phyloP scores from a whole-genome alignment of 495 filamentous ascomycete species.

The Echria macrotheca region DNA sequence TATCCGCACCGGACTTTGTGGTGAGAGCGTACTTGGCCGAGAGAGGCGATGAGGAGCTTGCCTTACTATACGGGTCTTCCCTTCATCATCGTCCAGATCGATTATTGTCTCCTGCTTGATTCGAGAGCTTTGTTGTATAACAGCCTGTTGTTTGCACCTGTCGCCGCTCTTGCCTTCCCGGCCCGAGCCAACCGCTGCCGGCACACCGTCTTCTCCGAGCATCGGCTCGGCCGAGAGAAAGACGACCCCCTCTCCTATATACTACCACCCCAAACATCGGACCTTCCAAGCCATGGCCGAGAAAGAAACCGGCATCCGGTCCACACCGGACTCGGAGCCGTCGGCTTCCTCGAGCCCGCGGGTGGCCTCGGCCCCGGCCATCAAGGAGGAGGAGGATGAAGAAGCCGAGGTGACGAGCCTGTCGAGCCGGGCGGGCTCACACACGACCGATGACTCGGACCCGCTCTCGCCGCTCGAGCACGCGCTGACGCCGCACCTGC shows the following conservation, averaged over 20 bases:
- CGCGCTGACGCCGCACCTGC: conserved; percentile 29
- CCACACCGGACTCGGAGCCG: not conserved
- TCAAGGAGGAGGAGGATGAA: not conserved
- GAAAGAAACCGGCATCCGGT: not conserved
- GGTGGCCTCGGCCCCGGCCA: not conserved
- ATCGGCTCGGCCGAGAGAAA: not conserved
- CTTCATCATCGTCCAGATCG: no score
- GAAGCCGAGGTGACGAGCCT: not conserved
- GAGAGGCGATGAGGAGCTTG: no score
- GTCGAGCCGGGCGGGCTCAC: not conserved
- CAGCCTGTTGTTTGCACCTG: no score
- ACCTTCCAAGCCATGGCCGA: not conserved
- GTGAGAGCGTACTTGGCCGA: no score
- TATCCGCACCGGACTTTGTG: not conserved
- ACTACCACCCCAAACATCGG: no score
- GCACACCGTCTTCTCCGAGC: not conserved
- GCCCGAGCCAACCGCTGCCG: not conserved
- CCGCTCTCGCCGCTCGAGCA: conserved; percentile 33
- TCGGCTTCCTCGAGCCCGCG: not conserved
- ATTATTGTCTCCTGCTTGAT: no score
- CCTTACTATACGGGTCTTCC: no score
- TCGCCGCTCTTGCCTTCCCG: not conserved
- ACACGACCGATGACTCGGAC: conserved; percentile 27
- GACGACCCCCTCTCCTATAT: no score
- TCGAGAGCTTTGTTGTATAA: no score